Evolutionary conservation across 2,329 filamentous ascomycete species (phyloP).

Genomic region (Blastomyces silverae): DNA sequence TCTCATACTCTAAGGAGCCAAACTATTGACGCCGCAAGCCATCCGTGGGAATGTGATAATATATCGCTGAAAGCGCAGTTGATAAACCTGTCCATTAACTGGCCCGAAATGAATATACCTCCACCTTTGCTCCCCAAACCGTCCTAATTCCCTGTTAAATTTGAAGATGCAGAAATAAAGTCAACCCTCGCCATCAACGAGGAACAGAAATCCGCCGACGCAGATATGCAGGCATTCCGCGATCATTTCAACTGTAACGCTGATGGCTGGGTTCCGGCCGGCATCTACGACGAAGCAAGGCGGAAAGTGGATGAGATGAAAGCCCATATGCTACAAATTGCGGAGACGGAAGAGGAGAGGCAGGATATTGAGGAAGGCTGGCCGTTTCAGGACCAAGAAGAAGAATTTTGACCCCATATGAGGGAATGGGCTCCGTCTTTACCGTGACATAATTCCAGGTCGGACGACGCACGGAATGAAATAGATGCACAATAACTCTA

Average conservation of each 20-base stretch:
- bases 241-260: too few species aligned
- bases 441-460: too few species aligned
- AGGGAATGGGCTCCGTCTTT: too few species aligned
- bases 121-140: too few species aligned
- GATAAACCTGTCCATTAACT: slow-evolving; percentile 14
- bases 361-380: slow-evolving; percentile 11
- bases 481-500: too few species aligned
- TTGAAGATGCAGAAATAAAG: too few species aligned
- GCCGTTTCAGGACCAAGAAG: slow-evolving; percentile 18
- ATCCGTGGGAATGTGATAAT: slow-evolving; percentile 20
- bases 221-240: too few species aligned
- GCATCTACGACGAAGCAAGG: slow-evolving; percentile 15
- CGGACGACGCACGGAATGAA: too few species aligned
- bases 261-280: slow-evolving; percentile 14
- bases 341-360: slow-evolving; percentile 19
- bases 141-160: too few species aligned
- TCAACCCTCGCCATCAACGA: too few species aligned
- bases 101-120: background rate
- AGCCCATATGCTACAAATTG: slow-evolving; percentile 11
- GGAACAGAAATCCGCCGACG: too few species aligned
- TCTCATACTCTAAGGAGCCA: slow-evolving; percentile 11
- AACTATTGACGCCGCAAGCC: slow-evolving; percentile 15
- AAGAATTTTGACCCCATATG: background rate
- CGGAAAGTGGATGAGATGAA: slow-evolving; percentile 13
- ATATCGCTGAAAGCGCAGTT: slow-evolving; percentile 18